Conservation (phyloP, 164 flowering plant species). For the Brasenia schreberi region DNA sequence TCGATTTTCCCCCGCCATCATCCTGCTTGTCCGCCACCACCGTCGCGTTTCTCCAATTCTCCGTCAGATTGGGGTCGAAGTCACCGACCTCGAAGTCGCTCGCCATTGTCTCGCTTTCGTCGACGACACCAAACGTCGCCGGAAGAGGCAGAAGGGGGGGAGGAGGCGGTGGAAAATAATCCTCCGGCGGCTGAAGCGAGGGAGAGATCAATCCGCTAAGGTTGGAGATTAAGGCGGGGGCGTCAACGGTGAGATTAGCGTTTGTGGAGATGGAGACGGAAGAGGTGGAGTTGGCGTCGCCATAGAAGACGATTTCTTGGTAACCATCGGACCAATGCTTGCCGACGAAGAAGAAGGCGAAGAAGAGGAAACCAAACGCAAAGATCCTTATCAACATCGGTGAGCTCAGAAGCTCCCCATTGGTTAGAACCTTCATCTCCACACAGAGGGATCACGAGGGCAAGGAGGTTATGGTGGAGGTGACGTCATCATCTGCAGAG, state of each 20-base stretch:
- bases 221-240: slow-evolving; percentile 17
- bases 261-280: slow-evolving; percentile 46
- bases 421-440: slow-evolving; percentile 22
- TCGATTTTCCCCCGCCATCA: slow-evolving; percentile 13
- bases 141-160: slow-evolving; percentile 33
- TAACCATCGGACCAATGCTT: slow-evolving; percentile 54
- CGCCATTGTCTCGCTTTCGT: slow-evolving; percentile 71
- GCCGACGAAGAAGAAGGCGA: slow-evolving; percentile 64
- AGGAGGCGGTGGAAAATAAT: background rate
- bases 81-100: slow-evolving; percentile 76
- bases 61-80: slow-evolving; percentile 47
- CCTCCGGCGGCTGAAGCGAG: background rate
- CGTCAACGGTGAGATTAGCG: slow-evolving; percentile 15
- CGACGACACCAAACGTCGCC: slow-evolving; percentile 57
- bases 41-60: slow-evolving; percentile 37
- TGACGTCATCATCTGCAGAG: background rate
- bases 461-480: background rate
- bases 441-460: background rate
- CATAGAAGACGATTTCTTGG: slow-evolving; percentile 52
- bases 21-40: slow-evolving; percentile 1
- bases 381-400: slow-evolving; percentile 28
- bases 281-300: slow-evolving; percentile 5
- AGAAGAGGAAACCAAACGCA: slow-evolving; percentile 26
- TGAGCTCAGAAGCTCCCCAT: slow-evolving; percentile 21
- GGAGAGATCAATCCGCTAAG: background rate